These are phyloP conservation scores for Penicillium macrosclerotiorum DNA, from an alignment of 495 filamentous ascomycete species.

Conservation along the genomic window DNA sequence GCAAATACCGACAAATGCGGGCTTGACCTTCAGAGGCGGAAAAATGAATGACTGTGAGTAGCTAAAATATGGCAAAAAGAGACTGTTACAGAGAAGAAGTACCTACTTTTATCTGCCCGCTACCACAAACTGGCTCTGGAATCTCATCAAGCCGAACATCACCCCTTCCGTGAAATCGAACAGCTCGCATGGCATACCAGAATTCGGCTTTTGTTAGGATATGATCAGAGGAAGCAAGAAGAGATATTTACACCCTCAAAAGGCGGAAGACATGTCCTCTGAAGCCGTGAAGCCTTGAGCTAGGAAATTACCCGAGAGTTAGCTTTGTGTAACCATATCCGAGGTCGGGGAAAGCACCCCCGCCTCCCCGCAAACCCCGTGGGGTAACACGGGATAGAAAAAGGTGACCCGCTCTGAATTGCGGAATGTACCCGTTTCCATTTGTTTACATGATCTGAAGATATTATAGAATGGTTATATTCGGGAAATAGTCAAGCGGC, in stretches of 20 bases:
- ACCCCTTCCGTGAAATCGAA: slow-evolving; percentile 39
- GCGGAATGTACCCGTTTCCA: not conserved
- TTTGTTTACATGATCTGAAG: no score
- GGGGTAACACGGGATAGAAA: not conserved
- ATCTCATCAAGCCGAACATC: slow-evolving; percentile 44
- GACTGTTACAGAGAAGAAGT: not conserved
- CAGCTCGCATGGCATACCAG: slow-evolving; percentile 43
- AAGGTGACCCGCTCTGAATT: not conserved
- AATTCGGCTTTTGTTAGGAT: not conserved
- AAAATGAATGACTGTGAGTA: no score
- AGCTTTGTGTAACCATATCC: not conserved
- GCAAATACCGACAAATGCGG: slow-evolving; percentile 37
- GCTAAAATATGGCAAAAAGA: not conserved
- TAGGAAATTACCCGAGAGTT: not conserved
- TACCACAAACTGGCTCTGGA: slow-evolving; percentile 36
- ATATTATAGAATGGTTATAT: no score
- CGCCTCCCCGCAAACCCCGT: slow-evolving; percentile 4
- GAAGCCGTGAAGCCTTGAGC: not conserved
- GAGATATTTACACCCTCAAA: not conserved
- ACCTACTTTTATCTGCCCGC: slow-evolving; percentile 41
- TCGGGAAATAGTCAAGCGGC: no score
- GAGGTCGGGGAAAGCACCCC: slow-evolving; percentile 1
- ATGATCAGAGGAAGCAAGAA: not conserved
- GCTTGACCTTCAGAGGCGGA: slow-evolving; percentile 26
- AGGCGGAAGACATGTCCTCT: not conserved